Evolutionary conservation across 352 stramenopile genomes (phyloP).

Genomic region (Globisporangium abappressorium): DNA sequence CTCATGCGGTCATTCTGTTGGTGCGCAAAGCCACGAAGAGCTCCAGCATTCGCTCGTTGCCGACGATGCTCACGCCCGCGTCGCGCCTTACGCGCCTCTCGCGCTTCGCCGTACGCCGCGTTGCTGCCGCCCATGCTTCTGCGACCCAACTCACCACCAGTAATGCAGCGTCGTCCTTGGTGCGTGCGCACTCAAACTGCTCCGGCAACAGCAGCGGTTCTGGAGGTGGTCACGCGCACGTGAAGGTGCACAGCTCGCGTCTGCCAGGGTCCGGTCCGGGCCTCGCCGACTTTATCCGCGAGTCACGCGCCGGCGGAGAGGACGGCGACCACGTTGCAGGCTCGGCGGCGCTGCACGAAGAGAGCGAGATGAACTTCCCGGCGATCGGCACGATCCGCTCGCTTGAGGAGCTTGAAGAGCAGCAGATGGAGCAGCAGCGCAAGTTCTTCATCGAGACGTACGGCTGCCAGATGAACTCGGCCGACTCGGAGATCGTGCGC

Average conservation of each 20-base stretch:
- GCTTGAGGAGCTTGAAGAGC: conserved; percentile 53
- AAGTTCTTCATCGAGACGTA: conserved; percentile 94
- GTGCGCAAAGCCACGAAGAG: conserved; percentile 4
- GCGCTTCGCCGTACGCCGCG: conserved; percentile 2
- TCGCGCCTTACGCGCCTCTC: conserved; percentile 3
- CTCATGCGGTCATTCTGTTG: conserved; percentile 8
- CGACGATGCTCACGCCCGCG: conserved; percentile 14
- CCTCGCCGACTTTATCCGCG: conserved; percentile 74
- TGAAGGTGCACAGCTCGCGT: conserved; percentile 38
- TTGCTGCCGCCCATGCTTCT: neutral
- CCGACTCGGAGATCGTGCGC: conserved; percentile 97
- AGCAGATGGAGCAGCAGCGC: conserved; percentile 15
- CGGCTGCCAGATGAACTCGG: conserved; percentile 99
- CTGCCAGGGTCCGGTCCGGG: conserved; percentile 43
- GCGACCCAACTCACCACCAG: neutral
- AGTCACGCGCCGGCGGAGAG: conserved; percentile 25
- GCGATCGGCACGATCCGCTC: conserved; percentile 35
- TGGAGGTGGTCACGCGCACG: conserved; percentile 18
- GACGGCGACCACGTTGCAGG: conserved; percentile 25
- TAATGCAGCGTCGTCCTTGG: neutral
- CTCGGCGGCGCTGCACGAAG: conserved; percentile 26
- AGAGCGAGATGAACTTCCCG: conserved; percentile 81
- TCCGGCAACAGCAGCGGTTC: conserved; percentile 21
- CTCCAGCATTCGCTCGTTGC: neutral
- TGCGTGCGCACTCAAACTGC: conserved; percentile 31